Evolutionary conservation across 2,329 filamentous ascomycete genomes (phyloP), one percentile per base, ranked within the genome.

Genomic region (Pyrenophora seminiperda): DNA sequence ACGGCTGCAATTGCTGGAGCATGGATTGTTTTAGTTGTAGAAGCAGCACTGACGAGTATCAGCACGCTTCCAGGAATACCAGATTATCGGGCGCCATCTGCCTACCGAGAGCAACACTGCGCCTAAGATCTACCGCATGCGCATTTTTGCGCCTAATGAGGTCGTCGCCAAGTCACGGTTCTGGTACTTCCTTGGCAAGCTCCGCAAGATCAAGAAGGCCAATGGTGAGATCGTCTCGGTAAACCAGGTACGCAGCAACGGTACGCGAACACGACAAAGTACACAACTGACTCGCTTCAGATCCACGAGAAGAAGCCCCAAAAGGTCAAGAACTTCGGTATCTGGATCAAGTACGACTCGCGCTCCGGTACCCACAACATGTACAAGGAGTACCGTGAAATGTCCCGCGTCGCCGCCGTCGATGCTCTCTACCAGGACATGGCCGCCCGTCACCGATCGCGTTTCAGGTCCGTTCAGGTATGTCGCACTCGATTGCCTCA

Each of bases 331-430:
- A 99, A 97, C 90, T 97, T 99, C 79, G 94, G 94, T 79, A 88
- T 99, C 87, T 99, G 95, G 95, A 88, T 99, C 83, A 92, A 95
- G 78, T 99, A 99, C 84, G 93, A 99, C 83, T 99, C 95, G 61
- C 93, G 94, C 81, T 97, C 94, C 73, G 94, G 94, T 73, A 99
- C 94, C 74, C 94, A 99, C 91, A 99, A 99, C 89, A 99, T 99
- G 94, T 99, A 99, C 91, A 97, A 97, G 88, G 94, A 99, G 88
- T 97, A 97, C 89, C 90, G 94, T 78, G 94, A 97, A 86, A 90
- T 97, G 86, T 93, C 90, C 77, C 86, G 94, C 80, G 90, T 88
- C 75, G 93, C 94, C 69, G 94, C 94, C 67, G 93, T 97, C 74
- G 90, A 97, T 82, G 82, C 93, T 69, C 87, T 99, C 77, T 99